phyloP scores from a whole-genome alignment of 2,329 filamentous ascomycete species.

The Colletotrichum noveboracense region DNA sequence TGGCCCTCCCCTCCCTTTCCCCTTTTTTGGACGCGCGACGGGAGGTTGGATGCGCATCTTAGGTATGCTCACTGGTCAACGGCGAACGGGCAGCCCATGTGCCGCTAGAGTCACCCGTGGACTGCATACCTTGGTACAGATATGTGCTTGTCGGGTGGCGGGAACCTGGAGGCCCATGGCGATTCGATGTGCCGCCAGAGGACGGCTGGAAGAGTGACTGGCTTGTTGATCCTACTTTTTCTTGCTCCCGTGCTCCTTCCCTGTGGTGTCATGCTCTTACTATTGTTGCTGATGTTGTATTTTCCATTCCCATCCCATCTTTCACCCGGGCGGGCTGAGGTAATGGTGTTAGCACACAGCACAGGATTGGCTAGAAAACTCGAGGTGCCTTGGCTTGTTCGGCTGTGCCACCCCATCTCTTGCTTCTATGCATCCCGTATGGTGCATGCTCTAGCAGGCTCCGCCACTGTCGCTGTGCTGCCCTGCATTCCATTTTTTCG shows the following conservation, averaged over 20 bases:
- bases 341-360: neutral
- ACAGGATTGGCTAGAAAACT: neutral
- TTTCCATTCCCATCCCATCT: neutral
- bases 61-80: neutral
- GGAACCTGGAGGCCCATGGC: neutral
- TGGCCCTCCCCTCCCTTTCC: neutral
- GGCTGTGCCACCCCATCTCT: constrained; percentile 13
- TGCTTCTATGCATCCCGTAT: neutral
- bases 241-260: neutral
- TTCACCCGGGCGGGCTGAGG: neutral
- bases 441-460: constrained; percentile 6
- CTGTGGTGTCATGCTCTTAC: neutral
- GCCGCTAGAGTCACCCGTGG: neutral
- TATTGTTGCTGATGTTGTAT: neutral
- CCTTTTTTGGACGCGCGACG: neutral
- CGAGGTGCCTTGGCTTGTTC: neutral
- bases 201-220: neutral
- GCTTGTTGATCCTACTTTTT: neutral
- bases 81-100: neutral
- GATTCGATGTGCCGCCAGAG: constrained; percentile 16
- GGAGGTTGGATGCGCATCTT: neutral
- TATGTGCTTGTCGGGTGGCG: neutral
- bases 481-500: constrained; percentile 10
- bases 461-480: constrained; percentile 6
- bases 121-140: neutral